A percentile compares a stretch with the other conserved stretches of the same genome.
Conservation (phyloP, 441 rosid species). For the Euphorbia celastroides region DNA sequence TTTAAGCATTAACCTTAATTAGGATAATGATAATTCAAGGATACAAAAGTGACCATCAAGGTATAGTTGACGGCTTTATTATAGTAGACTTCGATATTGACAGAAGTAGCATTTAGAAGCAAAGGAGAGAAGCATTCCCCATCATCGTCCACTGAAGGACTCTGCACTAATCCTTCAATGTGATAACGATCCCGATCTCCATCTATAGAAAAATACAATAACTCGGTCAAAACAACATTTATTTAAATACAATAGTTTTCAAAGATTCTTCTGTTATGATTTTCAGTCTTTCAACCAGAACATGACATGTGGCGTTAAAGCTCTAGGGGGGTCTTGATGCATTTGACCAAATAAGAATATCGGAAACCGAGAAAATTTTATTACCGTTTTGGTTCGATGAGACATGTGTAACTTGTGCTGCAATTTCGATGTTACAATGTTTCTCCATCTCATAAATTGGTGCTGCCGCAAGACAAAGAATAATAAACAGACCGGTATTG, state of each 20-base stretch:
- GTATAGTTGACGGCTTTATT: constrained; percentile 99
- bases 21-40: constrained; percentile 35
- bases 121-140: constrained; percentile 89
- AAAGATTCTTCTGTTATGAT: too few relatives aligned
- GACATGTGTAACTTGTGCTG: constrained; percentile 70
- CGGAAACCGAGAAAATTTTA: constrained; percentile 17
- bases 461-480: constrained; percentile 47
- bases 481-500: constrained; percentile 14
- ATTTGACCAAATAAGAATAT: not conserved
- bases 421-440: constrained; percentile 92
- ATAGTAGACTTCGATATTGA: constrained; percentile 88
- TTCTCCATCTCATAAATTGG: constrained; percentile 91
- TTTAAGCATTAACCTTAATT: constrained; percentile 9
- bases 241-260: not conserved
- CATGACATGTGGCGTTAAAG: too few relatives aligned
- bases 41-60: constrained; percentile 99
- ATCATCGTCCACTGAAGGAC: constrained; percentile 91
- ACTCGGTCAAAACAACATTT: not conserved
- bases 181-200: constrained; percentile 72
- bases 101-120: constrained; percentile 83
- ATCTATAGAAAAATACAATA: constrained; percentile 35
- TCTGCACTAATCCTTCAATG: constrained; percentile 88
- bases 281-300: too few relatives aligned
- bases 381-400: constrained; percentile 56
- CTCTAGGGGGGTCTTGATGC: too few relatives aligned